These are phyloP conservation scores for Alternaria sp. DNA, from an alignment of 2,329 filamentous ascomycete species.

Conservation along the genomic window DNA sequence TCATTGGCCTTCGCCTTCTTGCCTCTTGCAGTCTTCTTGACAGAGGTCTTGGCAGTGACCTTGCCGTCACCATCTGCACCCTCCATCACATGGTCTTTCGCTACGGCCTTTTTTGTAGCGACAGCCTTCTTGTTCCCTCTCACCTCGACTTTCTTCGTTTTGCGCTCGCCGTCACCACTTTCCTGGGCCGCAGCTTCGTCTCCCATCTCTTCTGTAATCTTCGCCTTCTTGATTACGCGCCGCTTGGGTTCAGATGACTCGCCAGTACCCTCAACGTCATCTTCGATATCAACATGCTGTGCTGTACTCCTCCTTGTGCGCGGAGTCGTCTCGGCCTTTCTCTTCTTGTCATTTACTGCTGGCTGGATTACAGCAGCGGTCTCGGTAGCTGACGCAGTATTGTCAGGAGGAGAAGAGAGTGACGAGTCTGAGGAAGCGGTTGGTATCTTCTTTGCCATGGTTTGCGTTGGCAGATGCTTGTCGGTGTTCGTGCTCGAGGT, in stretches of 20 bases:
- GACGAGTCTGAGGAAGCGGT: slow-evolving; percentile 30
- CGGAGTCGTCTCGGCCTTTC: slow-evolving; percentile 36
- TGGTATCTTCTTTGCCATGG: slow-evolving; percentile 31
- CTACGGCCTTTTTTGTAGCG: slow-evolving; percentile 1
- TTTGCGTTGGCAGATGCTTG: neutral
- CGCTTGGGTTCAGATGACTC: slow-evolving; percentile 24
- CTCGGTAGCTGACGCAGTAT: slow-evolving; percentile 13
- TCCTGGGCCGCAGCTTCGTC: slow-evolving; percentile 21
- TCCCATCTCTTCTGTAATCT: slow-evolving; percentile 28
- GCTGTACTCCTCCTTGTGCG: slow-evolving; percentile 19
- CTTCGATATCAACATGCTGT: slow-evolving; percentile 11
- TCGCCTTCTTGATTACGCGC: slow-evolving; percentile 25
- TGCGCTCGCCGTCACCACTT: slow-evolving; percentile 9
- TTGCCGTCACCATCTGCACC: slow-evolving; percentile 16
- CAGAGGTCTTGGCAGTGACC: neutral
- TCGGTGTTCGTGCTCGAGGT: neutral
- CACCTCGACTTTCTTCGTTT: slow-evolving; percentile 16
- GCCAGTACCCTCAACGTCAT: slow-evolving; percentile 2
- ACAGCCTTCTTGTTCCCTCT: neutral
- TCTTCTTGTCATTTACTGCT: slow-evolving; percentile 30
- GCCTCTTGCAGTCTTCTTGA: neutral
- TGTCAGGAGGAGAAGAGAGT: slow-evolving; percentile 32
- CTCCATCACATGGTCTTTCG: neutral
- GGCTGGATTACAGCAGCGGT: slow-evolving; percentile 13
- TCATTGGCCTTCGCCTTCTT: slow-evolving; percentile 7